These are phyloP conservation scores for Pleoardoris graminearum DNA, from an alignment of 2,329 filamentous ascomycete species.

Conservation along the genomic window DNA sequence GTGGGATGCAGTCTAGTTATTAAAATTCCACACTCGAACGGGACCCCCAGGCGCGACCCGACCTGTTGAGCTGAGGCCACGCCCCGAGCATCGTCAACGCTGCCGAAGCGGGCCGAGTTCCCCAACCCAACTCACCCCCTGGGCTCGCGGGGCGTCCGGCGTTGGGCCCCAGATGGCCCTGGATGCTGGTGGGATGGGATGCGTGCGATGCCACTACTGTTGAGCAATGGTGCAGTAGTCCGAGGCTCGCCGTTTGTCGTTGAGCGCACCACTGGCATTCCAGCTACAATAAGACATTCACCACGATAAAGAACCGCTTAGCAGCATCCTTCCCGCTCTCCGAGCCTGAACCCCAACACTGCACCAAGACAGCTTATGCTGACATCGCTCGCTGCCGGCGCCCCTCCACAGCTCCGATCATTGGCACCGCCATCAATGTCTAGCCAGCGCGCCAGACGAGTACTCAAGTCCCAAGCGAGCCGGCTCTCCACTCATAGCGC, in stretches of 20 bases:
- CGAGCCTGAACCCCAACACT: conserved; percentile 1
- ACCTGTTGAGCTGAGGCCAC: conserved; percentile 42
- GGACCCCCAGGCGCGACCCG: conserved; percentile 37
- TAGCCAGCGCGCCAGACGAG: background rate
- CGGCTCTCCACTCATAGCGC: conserved; percentile 9
- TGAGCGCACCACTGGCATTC: conserved; percentile 5
- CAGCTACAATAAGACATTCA: background rate
- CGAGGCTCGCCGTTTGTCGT: background rate
- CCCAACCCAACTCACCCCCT: conserved; percentile 18
- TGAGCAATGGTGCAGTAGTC: background rate
- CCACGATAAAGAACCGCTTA: conserved; percentile 3
- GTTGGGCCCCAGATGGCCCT: background rate
- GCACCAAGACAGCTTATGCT: conserved; percentile 2
- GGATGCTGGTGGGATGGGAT: background rate
- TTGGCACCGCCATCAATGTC: background rate
- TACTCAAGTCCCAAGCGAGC: background rate
- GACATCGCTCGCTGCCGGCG: background rate
- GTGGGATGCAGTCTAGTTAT: conserved; percentile 22
- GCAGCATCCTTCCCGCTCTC: background rate
- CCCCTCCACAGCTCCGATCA: conserved; percentile 2
- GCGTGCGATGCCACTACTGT: background rate
- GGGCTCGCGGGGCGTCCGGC: background rate
- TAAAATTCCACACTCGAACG: conserved; percentile 31
- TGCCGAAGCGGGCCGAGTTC: conserved; percentile 31
- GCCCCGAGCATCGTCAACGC: conserved; percentile 32